These are phyloP conservation scores for Tulasnella sp. DNA, from an alignment of 768 basidiomycete species.

Conservation along the genomic window DNA sequence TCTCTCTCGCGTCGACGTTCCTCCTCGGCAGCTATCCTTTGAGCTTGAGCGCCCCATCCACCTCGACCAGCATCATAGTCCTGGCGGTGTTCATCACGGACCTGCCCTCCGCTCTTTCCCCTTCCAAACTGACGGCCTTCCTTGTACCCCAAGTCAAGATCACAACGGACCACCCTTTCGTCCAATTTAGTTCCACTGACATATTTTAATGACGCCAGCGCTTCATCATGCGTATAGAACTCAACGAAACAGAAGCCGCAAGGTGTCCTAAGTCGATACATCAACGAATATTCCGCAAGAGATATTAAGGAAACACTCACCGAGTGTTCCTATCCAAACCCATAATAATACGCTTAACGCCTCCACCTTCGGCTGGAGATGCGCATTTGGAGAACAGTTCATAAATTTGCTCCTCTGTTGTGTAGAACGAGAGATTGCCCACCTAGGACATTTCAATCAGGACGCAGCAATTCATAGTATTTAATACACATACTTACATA, in stretches of 20 bases:
- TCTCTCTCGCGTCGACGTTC: slow-evolving; percentile 72
- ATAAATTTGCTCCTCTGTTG: slow-evolving; percentile 92
- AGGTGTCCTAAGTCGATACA: slow-evolving; percentile 47
- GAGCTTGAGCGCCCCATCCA: slow-evolving; percentile 68
- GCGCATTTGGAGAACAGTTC: slow-evolving; percentile 87
- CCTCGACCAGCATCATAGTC: slow-evolving; percentile 96
- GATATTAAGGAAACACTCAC: slow-evolving; percentile 29
- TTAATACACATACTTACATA: slow-evolving; percentile 49
- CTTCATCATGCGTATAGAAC: slow-evolving; percentile 90
- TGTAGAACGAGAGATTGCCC: slow-evolving; percentile 88
- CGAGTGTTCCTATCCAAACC: slow-evolving; percentile 82
- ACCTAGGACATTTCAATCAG: slow-evolving; percentile 35
- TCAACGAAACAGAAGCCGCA: slow-evolving; percentile 95
- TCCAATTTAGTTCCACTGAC: slow-evolving; percentile 97
- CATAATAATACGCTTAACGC: slow-evolving; percentile 91
- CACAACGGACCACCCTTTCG: slow-evolving; percentile 95
- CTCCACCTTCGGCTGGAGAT: slow-evolving; percentile 73
- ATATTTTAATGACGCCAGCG: slow-evolving; percentile 83
- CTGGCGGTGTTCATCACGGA: slow-evolving; percentile 87
- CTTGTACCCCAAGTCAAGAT: slow-evolving; percentile 90
- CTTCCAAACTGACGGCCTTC: slow-evolving; percentile 96
- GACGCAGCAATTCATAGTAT: slow-evolving; percentile 16
- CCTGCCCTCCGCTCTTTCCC: slow-evolving; percentile 94
- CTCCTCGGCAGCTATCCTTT: slow-evolving; percentile 47
- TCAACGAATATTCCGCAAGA: neutral